Percentiles rank a stretch among this genome's conserved stretches.
Evolutionary conservation across 2,329 filamentous ascomycete genomes (phyloP).

Genomic region (Cladobotryum mycophilum): DNA sequence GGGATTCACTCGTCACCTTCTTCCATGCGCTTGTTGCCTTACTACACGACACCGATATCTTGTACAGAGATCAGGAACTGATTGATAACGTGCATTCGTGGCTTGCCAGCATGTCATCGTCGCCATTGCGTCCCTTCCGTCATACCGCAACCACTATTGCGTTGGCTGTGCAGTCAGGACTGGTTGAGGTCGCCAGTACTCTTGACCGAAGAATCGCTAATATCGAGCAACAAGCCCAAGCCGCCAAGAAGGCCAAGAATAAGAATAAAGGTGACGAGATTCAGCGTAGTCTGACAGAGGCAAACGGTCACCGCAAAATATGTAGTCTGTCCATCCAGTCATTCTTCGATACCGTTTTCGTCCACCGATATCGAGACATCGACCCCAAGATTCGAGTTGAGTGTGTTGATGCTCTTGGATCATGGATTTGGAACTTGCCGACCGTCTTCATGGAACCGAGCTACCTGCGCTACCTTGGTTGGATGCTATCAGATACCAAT

Average conservation of each 20-base stretch:
- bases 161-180: conserved; percentile 68
- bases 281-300: conserved; percentile 64
- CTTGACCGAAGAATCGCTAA: conserved; percentile 68
- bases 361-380: conserved; percentile 91
- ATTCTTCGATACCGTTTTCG: conserved; percentile 87
- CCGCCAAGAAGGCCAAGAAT: conserved; percentile 67
- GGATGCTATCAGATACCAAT: conserved; percentile 82
- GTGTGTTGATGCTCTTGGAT: conserved; percentile 77
- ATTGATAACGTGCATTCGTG: conserved; percentile 87
- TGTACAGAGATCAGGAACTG: conserved; percentile 71
- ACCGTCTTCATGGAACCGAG: conserved; percentile 85
- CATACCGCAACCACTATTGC: conserved; percentile 88
- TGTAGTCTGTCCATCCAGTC: conserved; percentile 71
- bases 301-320: conserved; percentile 60
- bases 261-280: conserved; percentile 71
- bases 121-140: conserved; percentile 78
- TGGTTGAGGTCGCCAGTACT: conserved; percentile 67
- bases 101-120: conserved; percentile 87
- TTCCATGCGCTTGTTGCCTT: conserved; percentile 70
- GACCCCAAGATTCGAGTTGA: conserved; percentile 85
- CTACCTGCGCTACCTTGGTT: conserved; percentile 89
- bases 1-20: conserved; percentile 69
- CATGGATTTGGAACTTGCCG: conserved; percentile 81
- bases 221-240: conserved; percentile 70
- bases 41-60: conserved; percentile 71